Base-by-base conservation (phyloP, 257 asterid genomes). In the Hygrophila difformis region DNA sequence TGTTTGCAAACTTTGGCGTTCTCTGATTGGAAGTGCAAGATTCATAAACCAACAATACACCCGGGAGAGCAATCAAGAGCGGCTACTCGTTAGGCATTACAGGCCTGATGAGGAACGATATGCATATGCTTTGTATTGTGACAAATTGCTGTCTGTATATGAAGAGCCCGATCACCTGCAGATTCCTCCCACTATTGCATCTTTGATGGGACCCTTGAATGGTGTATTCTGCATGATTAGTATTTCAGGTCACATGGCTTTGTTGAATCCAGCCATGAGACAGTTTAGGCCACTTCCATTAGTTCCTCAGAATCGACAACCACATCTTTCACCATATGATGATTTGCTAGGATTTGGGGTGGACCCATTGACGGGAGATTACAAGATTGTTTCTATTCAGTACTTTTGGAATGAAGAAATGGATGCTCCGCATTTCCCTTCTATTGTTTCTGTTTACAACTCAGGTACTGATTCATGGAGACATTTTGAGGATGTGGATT, bases 221-320 rank as follows among this genome's bases (percentile, higher is more conserved):
- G 81, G 78, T 13, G 19, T 77, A 13, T 59, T 72, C 41, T 58
- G 68, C 11, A 47, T 59, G 13, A 63, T 55, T 6, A 49, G 44
- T 31, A 24, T 41, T 44, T 36, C 43, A 2, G 60, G 57, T 6
- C 37, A 31, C 5, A 47, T 66, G 60, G 67, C 65, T 16, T 51
- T 73, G 29, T 49, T 70, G 67, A 77, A 77, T 55, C 81, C 74
- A 1, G 57, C 76, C 15, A 58, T 47, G 15, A 64, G 68, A 35
- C 72, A 77, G 63, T 57, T 68, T 14, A 70, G 54, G 66, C 72
- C 65, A 23, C 67, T 67, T 42, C 72, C 76, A 3, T 24, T 29
- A 2, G 40, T 35, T 36, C 59, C 37, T 44, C 61, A 69, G 3
- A 5, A 26, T 35, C 33, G 44, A n/a, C 51, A 34, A 8, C 73